A percentile compares a stretch with the other conserved stretches of the same genome.
Conservation (phyloP, 306 rosid genomes). For the Quercus alba region DNA sequence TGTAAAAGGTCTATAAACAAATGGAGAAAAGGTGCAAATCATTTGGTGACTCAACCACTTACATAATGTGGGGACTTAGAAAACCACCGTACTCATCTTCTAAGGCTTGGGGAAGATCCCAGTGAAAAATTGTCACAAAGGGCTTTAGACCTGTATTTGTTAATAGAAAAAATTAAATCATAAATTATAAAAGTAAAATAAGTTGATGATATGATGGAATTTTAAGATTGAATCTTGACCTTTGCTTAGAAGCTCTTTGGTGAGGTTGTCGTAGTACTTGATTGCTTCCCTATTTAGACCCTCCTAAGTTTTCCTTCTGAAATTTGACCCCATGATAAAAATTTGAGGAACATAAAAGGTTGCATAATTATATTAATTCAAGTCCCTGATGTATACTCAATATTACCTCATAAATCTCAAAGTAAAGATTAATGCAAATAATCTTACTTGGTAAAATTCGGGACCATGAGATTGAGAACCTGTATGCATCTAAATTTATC, state of each 20-base stretch:
- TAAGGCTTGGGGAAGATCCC: constrained; percentile 43
- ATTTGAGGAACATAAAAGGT: neutral
- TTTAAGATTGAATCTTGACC: neutral
- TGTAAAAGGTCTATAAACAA: too few species aligned
- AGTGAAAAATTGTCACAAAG: constrained; percentile 39
- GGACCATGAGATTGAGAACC: constrained; percentile 76
- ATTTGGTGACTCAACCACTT: constrained; percentile 17
- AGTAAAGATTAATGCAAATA: neutral
- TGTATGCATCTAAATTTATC: constrained; percentile 54
- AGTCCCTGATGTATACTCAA: too few species aligned
- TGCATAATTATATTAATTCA: too few species aligned
- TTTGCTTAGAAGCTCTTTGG: constrained; percentile 26
- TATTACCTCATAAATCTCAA: too few species aligned
- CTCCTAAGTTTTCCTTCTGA: constrained; percentile 43
- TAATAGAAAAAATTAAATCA: neutral
- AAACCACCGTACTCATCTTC: constrained; percentile 55
- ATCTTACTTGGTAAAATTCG: constrained; percentile 63
- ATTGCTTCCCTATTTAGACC: constrained; percentile 48
- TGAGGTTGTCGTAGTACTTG: constrained; percentile 36
- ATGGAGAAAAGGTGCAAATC: neutral
- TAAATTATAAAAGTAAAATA: neutral
- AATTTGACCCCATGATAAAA: neutral
- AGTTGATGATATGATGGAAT: neutral
- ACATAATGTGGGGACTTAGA: constrained; percentile 47
- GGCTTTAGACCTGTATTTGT: constrained; percentile 25